These are phyloP conservation scores for Citrus hindsii DNA, from an alignment of 345 rosid species.

Conservation along the genomic window DNA sequence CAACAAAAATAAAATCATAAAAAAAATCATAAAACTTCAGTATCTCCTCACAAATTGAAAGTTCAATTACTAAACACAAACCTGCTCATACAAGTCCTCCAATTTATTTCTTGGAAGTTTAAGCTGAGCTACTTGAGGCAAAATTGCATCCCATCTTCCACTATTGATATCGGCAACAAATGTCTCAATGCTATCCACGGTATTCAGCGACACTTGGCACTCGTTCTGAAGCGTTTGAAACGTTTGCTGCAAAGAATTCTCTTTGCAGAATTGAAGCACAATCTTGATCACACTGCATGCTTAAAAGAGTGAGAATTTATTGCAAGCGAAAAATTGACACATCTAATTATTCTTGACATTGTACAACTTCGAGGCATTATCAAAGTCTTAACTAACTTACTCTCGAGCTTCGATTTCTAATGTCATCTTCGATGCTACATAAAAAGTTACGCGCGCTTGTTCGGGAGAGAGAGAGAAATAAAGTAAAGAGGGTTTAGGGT, in stretches of 20 bases:
- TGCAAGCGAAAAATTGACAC: neutral
- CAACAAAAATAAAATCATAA: conserved; percentile 1
- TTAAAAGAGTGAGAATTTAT: neutral
- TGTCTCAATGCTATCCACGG: conserved; percentile 91
- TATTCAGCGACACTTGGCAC: conserved; percentile 91
- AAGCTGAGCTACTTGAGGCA: conserved; percentile 95
- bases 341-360: neutral
- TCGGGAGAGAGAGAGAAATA: neutral
- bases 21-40: neutral
- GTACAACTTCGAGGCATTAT: neutral
- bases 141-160: conserved; percentile 90
- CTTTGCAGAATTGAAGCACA: conserved; percentile 98
- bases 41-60: neutral
- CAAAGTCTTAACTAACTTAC: conserved; percentile 37
- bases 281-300: conserved; percentile 83
- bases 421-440: conserved; percentile 44
- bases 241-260: conserved; percentile 87
- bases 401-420: conserved; percentile 97
- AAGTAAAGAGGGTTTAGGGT: conserved; percentile 14
- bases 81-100: conserved; percentile 96
- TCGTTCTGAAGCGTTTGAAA: conserved; percentile 92
- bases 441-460: neutral
- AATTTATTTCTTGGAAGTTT: conserved; percentile 88
- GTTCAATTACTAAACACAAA: conserved; percentile 2
- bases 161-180: conserved; percentile 83